Conservation (phyloP, 768 basidiomycete species). For the Leccinum pellstonianum region DNA sequence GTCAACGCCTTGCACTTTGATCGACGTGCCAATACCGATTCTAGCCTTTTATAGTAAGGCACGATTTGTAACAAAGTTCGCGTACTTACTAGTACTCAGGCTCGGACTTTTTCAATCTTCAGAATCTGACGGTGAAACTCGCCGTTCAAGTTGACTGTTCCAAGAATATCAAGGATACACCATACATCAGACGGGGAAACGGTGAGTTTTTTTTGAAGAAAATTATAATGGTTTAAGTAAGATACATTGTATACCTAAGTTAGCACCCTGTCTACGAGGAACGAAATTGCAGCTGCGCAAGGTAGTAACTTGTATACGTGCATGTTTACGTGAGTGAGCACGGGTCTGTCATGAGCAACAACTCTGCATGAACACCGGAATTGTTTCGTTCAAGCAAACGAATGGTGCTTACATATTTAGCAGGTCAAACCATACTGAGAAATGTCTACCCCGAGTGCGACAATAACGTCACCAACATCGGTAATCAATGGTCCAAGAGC, state of each 20-base stretch:
- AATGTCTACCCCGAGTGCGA: constrained; percentile 20
- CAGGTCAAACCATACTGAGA: constrained; percentile 22
- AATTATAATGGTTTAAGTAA: not conserved
- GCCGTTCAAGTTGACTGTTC: no score
- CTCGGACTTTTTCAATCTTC: not conserved
- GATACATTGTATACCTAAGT: not conserved
- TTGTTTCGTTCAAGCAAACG: not conserved
- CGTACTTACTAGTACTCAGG: no score
- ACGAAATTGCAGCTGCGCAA: not conserved
- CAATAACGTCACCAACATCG: constrained; percentile 19
- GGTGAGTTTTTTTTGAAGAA: not conserved
- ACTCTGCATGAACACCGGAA: not conserved
- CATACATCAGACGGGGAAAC: no score
- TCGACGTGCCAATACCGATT: not conserved
- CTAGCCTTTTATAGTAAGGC: no score
- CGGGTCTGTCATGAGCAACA: not conserved
- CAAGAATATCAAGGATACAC: no score
- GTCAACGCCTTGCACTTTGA: not conserved
- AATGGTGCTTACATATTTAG: constrained; percentile 10
- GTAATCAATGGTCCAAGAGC: constrained; percentile 23
- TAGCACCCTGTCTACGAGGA: not conserved
- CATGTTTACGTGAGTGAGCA: not conserved
- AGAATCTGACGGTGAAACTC: not conserved
- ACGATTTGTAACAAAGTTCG: no score
- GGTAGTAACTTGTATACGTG: not conserved